These are phyloP conservation scores for Flaveria brownii DNA, from an alignment of 129 eudicot genomes.

Conservation along the genomic window DNA sequence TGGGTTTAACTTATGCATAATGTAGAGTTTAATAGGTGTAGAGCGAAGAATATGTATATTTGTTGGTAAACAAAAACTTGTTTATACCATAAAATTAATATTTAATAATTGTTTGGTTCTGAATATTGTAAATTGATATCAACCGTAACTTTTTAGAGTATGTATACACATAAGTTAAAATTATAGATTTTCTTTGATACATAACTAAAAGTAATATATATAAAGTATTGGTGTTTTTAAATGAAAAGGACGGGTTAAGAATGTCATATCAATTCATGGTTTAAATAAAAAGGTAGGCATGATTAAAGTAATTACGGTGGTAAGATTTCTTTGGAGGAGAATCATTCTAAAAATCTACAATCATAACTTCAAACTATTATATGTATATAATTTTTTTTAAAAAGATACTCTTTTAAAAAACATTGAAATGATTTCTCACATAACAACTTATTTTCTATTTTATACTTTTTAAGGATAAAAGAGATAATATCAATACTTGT, in stretches of 20 bases:
- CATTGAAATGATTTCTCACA: not conserved
- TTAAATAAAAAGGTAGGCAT: slow-evolving; percentile 35
- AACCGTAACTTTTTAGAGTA: not conserved
- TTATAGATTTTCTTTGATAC: not conserved
- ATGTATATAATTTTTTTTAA: not conserved
- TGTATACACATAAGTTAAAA: not conserved
- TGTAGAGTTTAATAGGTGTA: no score
- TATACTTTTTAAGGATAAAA: no score
- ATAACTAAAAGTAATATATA: not conserved
- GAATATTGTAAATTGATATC: not conserved
- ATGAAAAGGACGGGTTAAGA: slow-evolving; percentile 31
- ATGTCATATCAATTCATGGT: slow-evolving; percentile 37
- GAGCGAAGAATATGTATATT: no score
- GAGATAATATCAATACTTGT: no score
- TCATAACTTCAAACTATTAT: slow-evolving; percentile 23
- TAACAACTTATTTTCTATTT: not conserved
- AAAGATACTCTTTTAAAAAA: not conserved
- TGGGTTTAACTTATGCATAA: no score
- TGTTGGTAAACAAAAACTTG: not conserved
- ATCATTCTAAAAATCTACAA: slow-evolving; percentile 36
- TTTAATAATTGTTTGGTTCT: not conserved
- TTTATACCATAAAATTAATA: not conserved
- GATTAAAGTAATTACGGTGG: slow-evolving; percentile 39
- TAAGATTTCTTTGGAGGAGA: slow-evolving; percentile 34
- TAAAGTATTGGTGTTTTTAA: not conserved